A percentile compares a stretch with the other conserved stretches of the same genome.
Conservation (phyloP, 202 grass and related monocot genomes). For the Setaria italica region DNA sequence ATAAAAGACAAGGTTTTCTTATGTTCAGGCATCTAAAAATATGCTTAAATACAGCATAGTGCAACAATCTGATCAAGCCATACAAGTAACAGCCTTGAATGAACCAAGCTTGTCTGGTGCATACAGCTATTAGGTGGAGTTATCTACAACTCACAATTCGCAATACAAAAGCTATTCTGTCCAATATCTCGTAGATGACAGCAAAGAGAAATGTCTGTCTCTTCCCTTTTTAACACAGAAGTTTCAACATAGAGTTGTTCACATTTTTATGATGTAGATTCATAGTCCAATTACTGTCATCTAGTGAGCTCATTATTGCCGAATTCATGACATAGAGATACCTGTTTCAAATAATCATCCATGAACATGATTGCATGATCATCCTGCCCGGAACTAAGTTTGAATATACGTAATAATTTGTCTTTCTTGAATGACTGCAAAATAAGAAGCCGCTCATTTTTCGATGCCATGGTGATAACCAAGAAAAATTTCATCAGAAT, state of each 20-base stretch:
- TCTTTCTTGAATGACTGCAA: conserved; percentile 82
- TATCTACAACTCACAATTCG: too few species aligned
- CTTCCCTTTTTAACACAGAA: not conserved
- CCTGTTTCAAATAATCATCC: conserved; percentile 92
- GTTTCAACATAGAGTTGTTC: not conserved
- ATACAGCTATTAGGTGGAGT: not conserved
- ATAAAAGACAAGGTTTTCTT: not conserved
- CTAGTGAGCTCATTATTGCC: conserved; percentile 20
- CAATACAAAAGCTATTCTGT: too few species aligned
- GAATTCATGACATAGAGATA: conserved; percentile 27
- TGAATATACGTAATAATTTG: conserved; percentile 72
- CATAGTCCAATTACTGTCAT: not conserved
- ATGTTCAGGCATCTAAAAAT: conserved; percentile 24
- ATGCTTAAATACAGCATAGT: not conserved
- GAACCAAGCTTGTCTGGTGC: not conserved
- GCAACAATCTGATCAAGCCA: not conserved
- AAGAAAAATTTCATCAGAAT: not conserved
- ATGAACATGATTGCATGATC: conserved; percentile 94
- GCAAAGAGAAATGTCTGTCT: not conserved
- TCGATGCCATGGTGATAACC: not conserved
- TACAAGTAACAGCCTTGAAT: conserved; percentile 9
- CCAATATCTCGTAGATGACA: not conserved
- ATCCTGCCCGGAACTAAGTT: conserved; percentile 86
- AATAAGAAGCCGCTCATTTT: conserved; percentile 9
- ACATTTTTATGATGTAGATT: not conserved